phyloP scores from a whole-genome alignment of 306 rosid species.

The Vigna trinervia region DNA sequence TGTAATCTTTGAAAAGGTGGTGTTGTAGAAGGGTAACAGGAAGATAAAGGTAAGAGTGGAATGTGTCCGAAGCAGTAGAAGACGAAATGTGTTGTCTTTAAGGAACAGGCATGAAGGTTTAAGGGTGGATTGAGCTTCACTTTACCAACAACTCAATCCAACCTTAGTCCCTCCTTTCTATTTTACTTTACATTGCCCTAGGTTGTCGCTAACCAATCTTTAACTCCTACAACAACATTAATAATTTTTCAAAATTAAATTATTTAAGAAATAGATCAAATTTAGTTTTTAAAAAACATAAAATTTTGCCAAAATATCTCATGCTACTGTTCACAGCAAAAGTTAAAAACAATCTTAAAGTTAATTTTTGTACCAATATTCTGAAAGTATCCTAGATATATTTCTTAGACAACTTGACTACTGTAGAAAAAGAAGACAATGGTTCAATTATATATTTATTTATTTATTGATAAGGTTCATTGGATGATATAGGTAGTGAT shows the following conservation, averaged over 20 bases:
- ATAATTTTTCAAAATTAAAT: not conserved
- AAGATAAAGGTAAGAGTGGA: conserved; percentile 2
- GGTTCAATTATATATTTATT: no score
- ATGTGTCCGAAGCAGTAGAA: not conserved
- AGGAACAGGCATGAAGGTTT: conserved; percentile 43
- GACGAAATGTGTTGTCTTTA: conserved; percentile 39
- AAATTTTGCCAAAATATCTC: no score
- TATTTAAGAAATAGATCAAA: no score
- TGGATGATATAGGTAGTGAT: not conserved
- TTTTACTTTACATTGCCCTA: conserved; percentile 30
- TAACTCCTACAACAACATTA: not conserved
- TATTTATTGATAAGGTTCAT: no score
- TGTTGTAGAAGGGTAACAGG: not conserved
- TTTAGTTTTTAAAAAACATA: no score
- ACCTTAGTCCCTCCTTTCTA: not conserved
- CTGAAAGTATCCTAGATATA: no score
- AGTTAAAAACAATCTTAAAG: no score
- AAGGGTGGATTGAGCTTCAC: conserved; percentile 28
- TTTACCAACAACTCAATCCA: conserved; percentile 33
- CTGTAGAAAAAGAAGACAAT: no score
- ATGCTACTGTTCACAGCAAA: no score
- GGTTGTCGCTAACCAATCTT: conserved; percentile 24
- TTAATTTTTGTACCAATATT: no score
- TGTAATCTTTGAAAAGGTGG: not conserved
- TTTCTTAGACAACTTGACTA: no score